Percentiles rank a stretch among this genome's conserved stretches.
These are phyloP conservation scores for Tylopilus rubrobrunneus DNA, from an alignment of 768 basidiomycete species.

Conservation along the genomic window DNA sequence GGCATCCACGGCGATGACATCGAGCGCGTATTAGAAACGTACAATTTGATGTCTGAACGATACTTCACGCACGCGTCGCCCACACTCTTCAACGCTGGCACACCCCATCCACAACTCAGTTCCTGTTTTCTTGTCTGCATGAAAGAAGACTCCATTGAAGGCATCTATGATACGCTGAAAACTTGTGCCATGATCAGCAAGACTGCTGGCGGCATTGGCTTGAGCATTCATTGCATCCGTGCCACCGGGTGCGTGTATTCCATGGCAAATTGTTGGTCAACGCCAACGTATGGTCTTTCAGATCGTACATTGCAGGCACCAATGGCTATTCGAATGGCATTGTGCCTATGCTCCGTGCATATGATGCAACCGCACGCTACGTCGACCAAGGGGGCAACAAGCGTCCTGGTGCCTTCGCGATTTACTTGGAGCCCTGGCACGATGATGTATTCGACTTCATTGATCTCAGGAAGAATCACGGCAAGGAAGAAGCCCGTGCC, in stretches of 20 bases:
- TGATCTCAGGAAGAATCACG: slow-evolving; percentile 97
- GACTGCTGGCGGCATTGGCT: slow-evolving; percentile 96
- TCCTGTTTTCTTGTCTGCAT: slow-evolving; percentile 98
- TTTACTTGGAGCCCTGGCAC: slow-evolving; percentile 99
- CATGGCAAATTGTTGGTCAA: neutral
- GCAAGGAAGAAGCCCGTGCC: slow-evolving; percentile 95
- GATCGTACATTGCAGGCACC: slow-evolving; percentile 98
- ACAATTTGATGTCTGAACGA: slow-evolving; percentile 95
- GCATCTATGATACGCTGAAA: slow-evolving; percentile 98
- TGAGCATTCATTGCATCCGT: slow-evolving; percentile 94
- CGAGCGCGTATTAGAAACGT: slow-evolving; percentile 86
- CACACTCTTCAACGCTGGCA: slow-evolving; percentile 97
- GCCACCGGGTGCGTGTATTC: slow-evolving; percentile 74
- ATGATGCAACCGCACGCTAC: slow-evolving; percentile 96
- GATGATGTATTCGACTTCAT: slow-evolving; percentile 96
- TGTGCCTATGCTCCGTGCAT: slow-evolving; percentile 98
- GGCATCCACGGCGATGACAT: slow-evolving; percentile 92
- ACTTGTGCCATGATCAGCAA: slow-evolving; percentile 99
- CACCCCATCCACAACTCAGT: slow-evolving; percentile 89
- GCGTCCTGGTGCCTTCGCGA: slow-evolving; percentile 96
- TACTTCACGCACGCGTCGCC: slow-evolving; percentile 99
- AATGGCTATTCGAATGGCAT: slow-evolving; percentile 99
- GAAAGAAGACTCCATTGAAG: slow-evolving; percentile 99
- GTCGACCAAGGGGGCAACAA: slow-evolving; percentile 99
- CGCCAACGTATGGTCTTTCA: slow-evolving; percentile 27